Conservation (phyloP, 805 yeast genomes). For the Yueomyces sinensis region DNA sequence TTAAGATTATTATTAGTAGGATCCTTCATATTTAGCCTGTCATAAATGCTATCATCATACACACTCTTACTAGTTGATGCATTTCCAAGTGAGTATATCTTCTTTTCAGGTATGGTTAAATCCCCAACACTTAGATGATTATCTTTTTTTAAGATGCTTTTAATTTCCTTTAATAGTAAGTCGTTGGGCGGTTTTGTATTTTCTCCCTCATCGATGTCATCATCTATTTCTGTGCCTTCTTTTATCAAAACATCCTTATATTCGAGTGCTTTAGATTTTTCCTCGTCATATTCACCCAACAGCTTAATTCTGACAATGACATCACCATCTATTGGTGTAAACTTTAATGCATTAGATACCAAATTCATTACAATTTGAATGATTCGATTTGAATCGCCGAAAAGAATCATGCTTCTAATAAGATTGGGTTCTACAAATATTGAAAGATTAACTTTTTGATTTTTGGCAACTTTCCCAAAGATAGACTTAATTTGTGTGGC, state of each 20-base stretch:
- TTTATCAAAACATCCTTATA: conserved; percentile 36
- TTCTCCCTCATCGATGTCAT: neutral
- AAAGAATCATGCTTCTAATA: conserved; percentile 49
- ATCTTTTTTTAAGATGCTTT: too few species aligned
- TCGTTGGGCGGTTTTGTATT: too few species aligned
- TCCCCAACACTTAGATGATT: neutral
- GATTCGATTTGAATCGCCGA: conserved; percentile 84
- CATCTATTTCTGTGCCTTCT: conserved; percentile 11
- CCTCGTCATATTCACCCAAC: conserved; percentile 58
- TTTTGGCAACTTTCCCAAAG: conserved; percentile 66
- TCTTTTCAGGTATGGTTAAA: too few species aligned
- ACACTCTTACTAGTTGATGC: neutral
- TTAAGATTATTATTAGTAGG: neutral
- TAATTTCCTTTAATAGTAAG: too few species aligned
- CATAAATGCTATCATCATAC: too few species aligned
- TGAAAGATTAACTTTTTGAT: conserved; percentile 57
- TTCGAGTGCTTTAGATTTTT: conserved; percentile 28
- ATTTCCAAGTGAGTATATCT: neutral
- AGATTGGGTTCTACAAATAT: conserved; percentile 49
- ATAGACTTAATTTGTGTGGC: conserved; percentile 77
- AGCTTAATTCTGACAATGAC: conserved; percentile 52
- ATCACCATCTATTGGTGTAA: conserved; percentile 84
- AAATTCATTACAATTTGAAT: conserved; percentile 87
- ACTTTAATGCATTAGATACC: conserved; percentile 81
- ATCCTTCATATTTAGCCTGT: neutral